Evolutionary conservation across 495 filamentous ascomycete genomes (phyloP), one percentile per base, ranked within the genome.

Genomic region (Bryoglossum gracile): DNA sequence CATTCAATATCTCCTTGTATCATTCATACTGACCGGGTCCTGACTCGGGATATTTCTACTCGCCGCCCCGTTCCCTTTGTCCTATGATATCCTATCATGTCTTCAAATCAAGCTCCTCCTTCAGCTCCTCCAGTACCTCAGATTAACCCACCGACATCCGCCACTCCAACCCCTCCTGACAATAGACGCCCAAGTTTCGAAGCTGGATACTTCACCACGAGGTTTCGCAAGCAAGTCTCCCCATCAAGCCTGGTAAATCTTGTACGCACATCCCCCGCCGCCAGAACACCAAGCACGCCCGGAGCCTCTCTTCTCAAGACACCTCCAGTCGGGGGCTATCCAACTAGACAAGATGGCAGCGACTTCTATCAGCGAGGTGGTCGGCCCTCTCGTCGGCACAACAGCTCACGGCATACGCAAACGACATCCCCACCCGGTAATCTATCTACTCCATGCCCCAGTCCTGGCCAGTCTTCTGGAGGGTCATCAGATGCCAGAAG

Each of bases 401-500:
- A n/a, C n/a, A n/a, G n/a, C n/a, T n/a, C n/a, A n/a, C n/a, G 38
- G 8, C 37, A 42, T 34, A 48, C 30, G 8, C 35, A 26, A 13
- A 28, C 45, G 1, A 34, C 21, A 34, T 38, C 51, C 10, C 45
- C 38, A 8, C 50, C 28, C 8, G 51, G 50, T 4, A 26, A 30
- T 22, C 25, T 40, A 13, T 49, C 51, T 10, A 48, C 34, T 16
- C 22, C 33, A 25, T 46, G 11, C 13, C 4, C 26, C 16, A 41
- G 45, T 17, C 26, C 28, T 9, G 24, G 35, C 26, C 3, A n/a
- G 6, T 53, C 50, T 6, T 22, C 43, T 11, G 17, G n/a, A 8
- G 34, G 51, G 30, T 49, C 45, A 0, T 33, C 45, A 8, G 4
- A 44, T 18, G 49, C 51, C 0, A 40, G 39, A 5, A 40, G 45